Base-by-base conservation (phyloP, 441 rosid species). In the Melastoma candidum region DNA sequence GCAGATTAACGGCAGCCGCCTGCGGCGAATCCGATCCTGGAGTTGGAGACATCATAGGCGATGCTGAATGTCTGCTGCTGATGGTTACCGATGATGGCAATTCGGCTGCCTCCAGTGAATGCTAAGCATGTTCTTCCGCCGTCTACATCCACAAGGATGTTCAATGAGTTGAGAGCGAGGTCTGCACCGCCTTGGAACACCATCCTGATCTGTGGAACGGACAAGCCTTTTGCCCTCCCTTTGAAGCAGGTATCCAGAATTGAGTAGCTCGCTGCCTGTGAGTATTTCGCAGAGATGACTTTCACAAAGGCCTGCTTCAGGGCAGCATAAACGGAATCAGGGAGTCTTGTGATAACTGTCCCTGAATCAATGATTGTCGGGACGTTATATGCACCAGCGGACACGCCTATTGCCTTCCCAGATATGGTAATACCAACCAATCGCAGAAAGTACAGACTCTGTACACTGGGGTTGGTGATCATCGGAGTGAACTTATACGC, bases 341-440 rank as follows among this genome's bases (percentile, higher is more conserved):
- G 85, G 51, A 80, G 56, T 36, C 85, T 74, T 0, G 85, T 74
- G 52, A 77, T 70, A 2, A 76, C 76, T 0, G 80, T 80, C 45
- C 85, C 82, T 0, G 82, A 80, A 60, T 80, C 85, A 41, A 80
- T 68, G 60, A 80, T 68, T 44, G 82, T 80, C 7, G 63, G 70
- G 54, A 67, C 68, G 26, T 27, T 54, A 55, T 71, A 69, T 17
- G 3, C 44, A 0, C 49, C 45, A 29, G 76, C 56, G 0, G 59
- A 11, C 2, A 68, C 64, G n/a, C 57, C 56, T 44, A 77, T 6
- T 1, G 82, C 72, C 51, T 27, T 62, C 11, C 80, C 77, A 0
- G 57, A 76, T 3, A 74, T 65, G 5, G 57, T 56, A 43, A 74
- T 74, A 1, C 66, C 53, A 3, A 59, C 51, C 53, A 74, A 26